Evolutionary conservation across 495 filamentous ascomycete species (phyloP), one percentile per base, ranked within the genome.

Genomic region (Penicillium taxi): DNA sequence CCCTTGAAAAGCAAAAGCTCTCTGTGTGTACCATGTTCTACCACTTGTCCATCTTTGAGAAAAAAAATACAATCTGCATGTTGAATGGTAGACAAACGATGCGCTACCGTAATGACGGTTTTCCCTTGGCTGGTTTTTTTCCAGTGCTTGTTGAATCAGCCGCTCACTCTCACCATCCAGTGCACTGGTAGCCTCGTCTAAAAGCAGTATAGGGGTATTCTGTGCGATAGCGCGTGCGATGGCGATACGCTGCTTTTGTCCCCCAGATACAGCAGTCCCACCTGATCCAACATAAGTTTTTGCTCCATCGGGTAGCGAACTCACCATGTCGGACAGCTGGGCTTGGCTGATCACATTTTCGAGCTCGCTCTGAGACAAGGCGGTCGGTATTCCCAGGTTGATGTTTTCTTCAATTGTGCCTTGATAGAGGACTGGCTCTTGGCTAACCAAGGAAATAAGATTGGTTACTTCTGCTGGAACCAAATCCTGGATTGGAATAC

Each of bases 241-340:
- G 6, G 82, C 82, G 9, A 91, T 69, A 23, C 85, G 77, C 48
- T 91, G 85, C 44, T 84, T 84, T 56, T 91, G 85, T 1, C 85
- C 85, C 19, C 86, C 82, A 5, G 79, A 84, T 9, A 91, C 66
- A 55, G 81, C 75, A 25, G 72, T 66, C 36, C 85, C 85, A 48
- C 84, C 84, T 14, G 67, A 77, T 12, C 85, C 84, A 15, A 86
- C 77, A 9, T 78, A 45, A 9, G 85, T 89, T 37, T 70, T 63
- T 56, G 86, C 80, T 13, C 81, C 82, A 7, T 86, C 79, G 2
- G 77, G 74, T 11, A 78, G 59, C 23, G 77, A 78, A 47, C 77
- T 69, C 55, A 91, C 86, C 58, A 89, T 90, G 43, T 89, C 84
- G 55, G 86, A n/a, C n/a, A n/a, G n/a, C n/a, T 91, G 91, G 28